phyloP scores from a whole-genome alignment of 805 yeast genomes.

The Metschnikowia bowlesiae region DNA sequence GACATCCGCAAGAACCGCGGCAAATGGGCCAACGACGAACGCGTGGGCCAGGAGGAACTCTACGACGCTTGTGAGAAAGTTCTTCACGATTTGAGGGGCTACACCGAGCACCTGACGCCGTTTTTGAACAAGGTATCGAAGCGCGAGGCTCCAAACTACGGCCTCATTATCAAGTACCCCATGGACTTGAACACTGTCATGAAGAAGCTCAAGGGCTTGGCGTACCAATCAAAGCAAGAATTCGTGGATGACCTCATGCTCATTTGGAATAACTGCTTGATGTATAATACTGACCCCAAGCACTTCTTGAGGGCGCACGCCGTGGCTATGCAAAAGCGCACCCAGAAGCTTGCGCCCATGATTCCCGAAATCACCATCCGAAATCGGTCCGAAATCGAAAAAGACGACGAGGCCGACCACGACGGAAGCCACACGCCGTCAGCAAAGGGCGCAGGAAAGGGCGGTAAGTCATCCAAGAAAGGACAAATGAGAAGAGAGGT shows the following conservation, averaged over 20 bases:
- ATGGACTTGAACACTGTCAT: constrained; percentile 95
- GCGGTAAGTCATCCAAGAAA: constrained; percentile 36
- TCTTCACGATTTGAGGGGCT: constrained; percentile 80
- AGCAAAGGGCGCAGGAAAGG: constrained; percentile 16
- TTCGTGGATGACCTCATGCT: constrained; percentile 95
- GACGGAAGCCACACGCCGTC: constrained; percentile 21
- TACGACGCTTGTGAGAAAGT: constrained; percentile 98
- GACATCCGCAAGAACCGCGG: constrained; percentile 94
- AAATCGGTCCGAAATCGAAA: constrained; percentile 67
- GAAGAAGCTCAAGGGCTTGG: constrained; percentile 79
- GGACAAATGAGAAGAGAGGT: constrained; percentile 39
- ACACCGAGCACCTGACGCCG: constrained; percentile 95
- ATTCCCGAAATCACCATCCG: constrained; percentile 86
- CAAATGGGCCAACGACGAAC: constrained; percentile 95
- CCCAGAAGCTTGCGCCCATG: constrained; percentile 67
- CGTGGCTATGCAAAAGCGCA: constrained; percentile 89
- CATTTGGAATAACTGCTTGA: constrained; percentile 91
- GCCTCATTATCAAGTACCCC: constrained; percentile 82
- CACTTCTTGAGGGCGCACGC: constrained; percentile 92
- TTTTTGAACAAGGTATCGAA: constrained; percentile 94
- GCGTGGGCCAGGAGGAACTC: constrained; percentile 94
- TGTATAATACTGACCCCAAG: constrained; percentile 91
- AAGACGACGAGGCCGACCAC: constrained; percentile 45
- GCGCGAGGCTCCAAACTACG: constrained; percentile 96
- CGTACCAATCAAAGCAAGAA: constrained; percentile 77